A percentile compares a stretch with the other conserved stretches of the same genome.
Evolutionary conservation across 208 protist genomes (phyloP).

Genomic region (Trypanosoma boissoni): DNA sequence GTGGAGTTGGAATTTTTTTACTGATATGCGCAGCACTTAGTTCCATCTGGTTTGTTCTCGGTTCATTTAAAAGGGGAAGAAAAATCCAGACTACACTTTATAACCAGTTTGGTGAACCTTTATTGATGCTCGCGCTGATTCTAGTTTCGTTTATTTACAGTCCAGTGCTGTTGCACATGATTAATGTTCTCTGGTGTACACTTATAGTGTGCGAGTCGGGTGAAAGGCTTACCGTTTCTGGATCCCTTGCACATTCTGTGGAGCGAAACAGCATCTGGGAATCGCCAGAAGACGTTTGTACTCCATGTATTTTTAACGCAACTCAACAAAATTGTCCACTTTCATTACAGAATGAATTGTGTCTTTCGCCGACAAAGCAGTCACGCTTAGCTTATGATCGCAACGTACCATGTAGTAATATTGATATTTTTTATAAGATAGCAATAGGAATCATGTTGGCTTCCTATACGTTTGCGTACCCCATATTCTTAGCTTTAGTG

Average conservation of each 20-base stretch:
- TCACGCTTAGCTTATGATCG: constrained; percentile 52
- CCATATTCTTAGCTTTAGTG: constrained; percentile 49
- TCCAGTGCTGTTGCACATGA: constrained; percentile 52
- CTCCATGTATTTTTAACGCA: constrained; percentile 37
- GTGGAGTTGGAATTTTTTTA: constrained; percentile 22
- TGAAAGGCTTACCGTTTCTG: constrained; percentile 22
- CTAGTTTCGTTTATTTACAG: constrained; percentile 52
- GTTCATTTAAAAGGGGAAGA: constrained; percentile 39
- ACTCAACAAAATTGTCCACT: constrained; percentile 47
- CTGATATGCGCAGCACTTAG: constrained; percentile 3
- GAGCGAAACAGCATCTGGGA: not conserved
- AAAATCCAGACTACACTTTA: constrained; percentile 20
- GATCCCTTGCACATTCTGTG: constrained; percentile 19
- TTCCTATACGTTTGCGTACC: constrained; percentile 46
- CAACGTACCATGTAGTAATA: constrained; percentile 39
- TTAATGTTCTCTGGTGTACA: constrained; percentile 57
- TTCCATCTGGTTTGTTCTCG: constrained; percentile 38
- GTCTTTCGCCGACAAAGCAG: constrained; percentile 15
- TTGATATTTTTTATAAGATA: constrained; percentile 42
- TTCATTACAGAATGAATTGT: constrained; percentile 32
- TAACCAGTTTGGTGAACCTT: constrained; percentile 7
- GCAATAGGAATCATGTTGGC: constrained; percentile 34
- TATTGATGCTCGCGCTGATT: constrained; percentile 40
- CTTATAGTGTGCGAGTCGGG: constrained; percentile 35
- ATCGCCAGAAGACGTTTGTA: constrained; percentile 22